Evolutionary conservation across 73 alveolate genomes (phyloP), one percentile per base, ranked within the genome.

Genomic region (Uronychia setigera): DNA sequence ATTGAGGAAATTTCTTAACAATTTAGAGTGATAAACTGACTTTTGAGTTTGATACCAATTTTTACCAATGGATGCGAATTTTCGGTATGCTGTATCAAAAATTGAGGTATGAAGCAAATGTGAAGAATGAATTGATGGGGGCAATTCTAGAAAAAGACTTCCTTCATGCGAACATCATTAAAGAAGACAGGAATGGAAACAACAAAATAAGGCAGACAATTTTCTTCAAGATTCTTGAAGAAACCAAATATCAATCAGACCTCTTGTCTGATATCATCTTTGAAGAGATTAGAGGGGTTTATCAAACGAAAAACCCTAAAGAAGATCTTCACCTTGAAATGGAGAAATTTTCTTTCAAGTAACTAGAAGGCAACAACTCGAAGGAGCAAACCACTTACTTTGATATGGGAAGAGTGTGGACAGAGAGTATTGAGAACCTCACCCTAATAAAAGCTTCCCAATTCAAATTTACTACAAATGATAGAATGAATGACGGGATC

Each of bases 91-190:
- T 80, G 1, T 80, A 80, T 33, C 34, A 76, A 1, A 80, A 80
- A 57, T 79, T 84, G 88, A 82, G 57, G 35, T 28, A 84, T 26
- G 75, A 35, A 30, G 92, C 95, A 0, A 74, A 85, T 35, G 83
- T 84, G 1, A 89, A 89, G 74, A 35, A 59, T 76, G 80, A 33
- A 26, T 77, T 89, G 0, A 89, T 84, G 92, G 58, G 34, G n/a
- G 78, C 31, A 19, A 33, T 89, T 27, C 86, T 84, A 1, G 86
- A 89, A 27, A 59, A 58, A 28, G 92, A 89, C 31, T 89, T 89
- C 76, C 46, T 89, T 13, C 75, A 30, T 1, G 77, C 34, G 57
- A 80, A 80, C 31, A 28, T 80, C 27, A 31, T 80, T 31, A 80
- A 80, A 29, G 60, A 80, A 31, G 78, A 80, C 29, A 46, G 19